Evolutionary conservation across 306 rosid genomes (phyloP), one percentile per base, ranked within the genome.

Genomic region (Ceratonia siliqua): DNA sequence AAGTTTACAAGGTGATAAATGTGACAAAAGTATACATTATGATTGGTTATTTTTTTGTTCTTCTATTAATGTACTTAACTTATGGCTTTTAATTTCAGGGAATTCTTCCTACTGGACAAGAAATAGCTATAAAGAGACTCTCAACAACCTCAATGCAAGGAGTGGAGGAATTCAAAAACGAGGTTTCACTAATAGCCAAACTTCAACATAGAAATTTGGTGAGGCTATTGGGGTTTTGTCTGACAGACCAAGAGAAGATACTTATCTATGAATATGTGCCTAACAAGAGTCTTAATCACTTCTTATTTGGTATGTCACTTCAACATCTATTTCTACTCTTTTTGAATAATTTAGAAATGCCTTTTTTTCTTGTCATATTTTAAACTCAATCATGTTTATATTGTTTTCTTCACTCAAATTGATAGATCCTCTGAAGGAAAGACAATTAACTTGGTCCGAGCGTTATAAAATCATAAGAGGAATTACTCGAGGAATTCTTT

Each of bases 121-220:
- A 87, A 81, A 81, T 89, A 57, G 97, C 97, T 0, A 88, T 86
- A 5, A 91, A 91, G 78, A 81, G 95, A 73, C 79, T 89, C 9
- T 87, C 91, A 12, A 79, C 43, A 68, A 83, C 30, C 18, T 91
- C 95, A 2, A 68, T 45, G 5, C 95, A 89, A 73, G 97, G 97
- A 46, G 49, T 24, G 13, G 87, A 58, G 72, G 90, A 87, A 52
- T 92, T 89, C 75, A 89, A 82, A 54, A 92, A 88, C 64, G 97
- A 91, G 68, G 91, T 86, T 22, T 27, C 81, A 52, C 76, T 91
- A 52, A 82, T 91, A 43, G 83, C 86, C n/a, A 89, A 86, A 53
- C 97, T 89, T 79, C 97, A 91, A 27, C 95, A 87, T 9, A 89
- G 83, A 82, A 91, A 87, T 86, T 83, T 91, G 43, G 92, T 89